Evolutionary conservation across 1,284 basidiomycete genomes (phyloP).

Genomic region (Leccinum proliferum): DNA sequence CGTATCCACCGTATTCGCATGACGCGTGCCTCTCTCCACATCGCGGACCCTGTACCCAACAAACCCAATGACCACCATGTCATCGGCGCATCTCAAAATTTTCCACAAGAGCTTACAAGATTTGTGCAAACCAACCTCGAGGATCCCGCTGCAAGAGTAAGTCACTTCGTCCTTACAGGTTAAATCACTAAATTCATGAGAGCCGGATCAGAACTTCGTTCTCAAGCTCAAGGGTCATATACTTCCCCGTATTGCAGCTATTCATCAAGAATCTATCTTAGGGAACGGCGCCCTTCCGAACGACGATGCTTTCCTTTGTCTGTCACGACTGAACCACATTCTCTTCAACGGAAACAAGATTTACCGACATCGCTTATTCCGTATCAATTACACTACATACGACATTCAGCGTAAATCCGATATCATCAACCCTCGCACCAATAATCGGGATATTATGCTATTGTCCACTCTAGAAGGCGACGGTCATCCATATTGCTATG

Average conservation of each 20-base stretch:
- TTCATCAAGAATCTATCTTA: not conserved
- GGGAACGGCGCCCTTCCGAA: too few species aligned
- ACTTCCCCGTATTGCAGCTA: not conserved
- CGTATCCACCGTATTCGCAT: too few species aligned
- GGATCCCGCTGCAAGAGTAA: not conserved
- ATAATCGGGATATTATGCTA: too few species aligned
- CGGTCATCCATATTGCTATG: not conserved
- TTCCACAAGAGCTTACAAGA: constrained; percentile 9
- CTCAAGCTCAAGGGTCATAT: not conserved
- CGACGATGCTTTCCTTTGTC: not conserved
- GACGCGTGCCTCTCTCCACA: not conserved
- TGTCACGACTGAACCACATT: not conserved
- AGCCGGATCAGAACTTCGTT: not conserved
- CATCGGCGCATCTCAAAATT: constrained; percentile 14
- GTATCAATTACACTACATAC: not conserved
- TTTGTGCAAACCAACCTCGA: constrained; percentile 7
- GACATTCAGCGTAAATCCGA: not conserved
- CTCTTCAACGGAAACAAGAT: not conserved
- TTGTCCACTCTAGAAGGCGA: too few species aligned
- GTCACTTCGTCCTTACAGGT: not conserved
- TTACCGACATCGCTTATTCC: not conserved
- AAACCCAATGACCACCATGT: constrained; percentile 8
- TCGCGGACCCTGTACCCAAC: not conserved
- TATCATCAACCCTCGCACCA: too few species aligned
- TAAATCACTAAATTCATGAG: not conserved